Percentiles rank a stretch among this genome's conserved stretches.
Conservation (phyloP, 2,329 filamentous ascomycete species). For the Neofusicoccum sp. region DNA sequence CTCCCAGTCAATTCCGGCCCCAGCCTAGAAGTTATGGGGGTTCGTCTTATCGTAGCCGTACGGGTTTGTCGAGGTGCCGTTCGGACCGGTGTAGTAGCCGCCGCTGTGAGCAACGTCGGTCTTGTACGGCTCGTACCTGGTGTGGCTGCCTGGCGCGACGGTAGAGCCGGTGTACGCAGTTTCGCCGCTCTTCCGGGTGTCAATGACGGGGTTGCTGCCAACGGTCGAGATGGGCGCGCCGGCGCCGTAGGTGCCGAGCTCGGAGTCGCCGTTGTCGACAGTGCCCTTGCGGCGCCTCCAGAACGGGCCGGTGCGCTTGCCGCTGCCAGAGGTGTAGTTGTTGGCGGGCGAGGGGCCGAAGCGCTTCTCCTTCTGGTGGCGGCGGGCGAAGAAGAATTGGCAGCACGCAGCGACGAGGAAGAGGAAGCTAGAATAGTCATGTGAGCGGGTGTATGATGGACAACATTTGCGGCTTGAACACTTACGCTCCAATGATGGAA, state of each 20-base stretch:
- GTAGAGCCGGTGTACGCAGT: slow-evolving; percentile 52
- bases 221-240: slow-evolving; percentile 28
- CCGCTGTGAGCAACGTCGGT: slow-evolving; percentile 16
- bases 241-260: slow-evolving; percentile 40
- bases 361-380: slow-evolving; percentile 72
- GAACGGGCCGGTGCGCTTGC: slow-evolving; percentile 46
- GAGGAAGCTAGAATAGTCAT: slow-evolving; percentile 56
- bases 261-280: slow-evolving; percentile 38
- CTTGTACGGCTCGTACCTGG: slow-evolving; percentile 30
- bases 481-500: slow-evolving; percentile 72
- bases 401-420: slow-evolving; percentile 71
- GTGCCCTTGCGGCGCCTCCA: slow-evolving; percentile 39
- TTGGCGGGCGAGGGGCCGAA: slow-evolving; percentile 65
- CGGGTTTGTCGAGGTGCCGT: slow-evolving; percentile 43
- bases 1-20: not conserved
- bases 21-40: not conserved
- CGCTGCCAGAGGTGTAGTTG: slow-evolving; percentile 64
- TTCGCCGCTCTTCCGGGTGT: slow-evolving; percentile 48
- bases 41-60: slow-evolving; percentile 38
- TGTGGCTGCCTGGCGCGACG: slow-evolving; percentile 36
- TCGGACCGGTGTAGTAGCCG: slow-evolving; percentile 34
- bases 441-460: not conserved
- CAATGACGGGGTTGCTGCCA: slow-evolving; percentile 27
- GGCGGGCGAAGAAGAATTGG: slow-evolving; percentile 65
- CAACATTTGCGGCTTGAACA: slow-evolving; percentile 17